These are phyloP conservation scores for Lactarius vividus DNA, from an alignment of 768 basidiomycete species.

Conservation along the genomic window DNA sequence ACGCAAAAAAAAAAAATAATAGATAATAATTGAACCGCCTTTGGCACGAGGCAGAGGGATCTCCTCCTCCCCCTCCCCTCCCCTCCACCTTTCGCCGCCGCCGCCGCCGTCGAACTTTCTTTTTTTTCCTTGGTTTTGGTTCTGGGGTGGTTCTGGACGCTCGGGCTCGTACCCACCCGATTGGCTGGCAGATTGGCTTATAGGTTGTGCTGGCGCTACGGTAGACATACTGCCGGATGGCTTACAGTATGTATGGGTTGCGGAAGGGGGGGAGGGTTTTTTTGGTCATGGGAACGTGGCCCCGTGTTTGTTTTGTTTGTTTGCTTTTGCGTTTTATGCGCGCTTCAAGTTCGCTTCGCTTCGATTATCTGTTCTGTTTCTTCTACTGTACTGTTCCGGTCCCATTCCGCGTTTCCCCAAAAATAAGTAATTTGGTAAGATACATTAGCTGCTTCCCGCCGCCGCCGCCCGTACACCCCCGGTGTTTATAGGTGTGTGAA, in stretches of 20 bases:
- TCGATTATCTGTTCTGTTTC: not conserved
- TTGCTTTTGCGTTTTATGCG: not conserved
- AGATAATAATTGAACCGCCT: conserved; percentile 1
- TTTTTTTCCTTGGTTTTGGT: not conserved
- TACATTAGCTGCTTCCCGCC: not conserved
- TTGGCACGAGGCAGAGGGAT: conserved; percentile 22
- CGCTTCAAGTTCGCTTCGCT: not conserved
- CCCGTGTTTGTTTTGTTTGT: too few species aligned
- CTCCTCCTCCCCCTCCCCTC: not conserved
- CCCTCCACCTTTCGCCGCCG: too few species aligned
- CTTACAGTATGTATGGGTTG: not conserved
- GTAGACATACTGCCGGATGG: not conserved
- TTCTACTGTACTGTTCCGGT: conserved; percentile 17
- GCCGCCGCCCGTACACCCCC: not conserved
- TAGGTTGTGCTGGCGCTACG: not conserved
- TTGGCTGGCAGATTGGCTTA: not conserved
- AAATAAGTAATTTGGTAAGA: not conserved
- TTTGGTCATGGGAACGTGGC: too few species aligned
- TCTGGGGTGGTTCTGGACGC: not conserved
- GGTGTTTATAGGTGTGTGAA: not conserved
- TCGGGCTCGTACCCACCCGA: not conserved
- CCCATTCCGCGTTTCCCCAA: conserved; percentile 12
- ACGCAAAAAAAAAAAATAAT: not conserved
- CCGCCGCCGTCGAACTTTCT: conserved; percentile 4
- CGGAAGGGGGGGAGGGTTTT: not conserved